Percentiles rank a stretch among this genome's conserved stretches.
phyloP scores from a whole-genome alignment of 345 rosid genomes.

The Luvunga scandens region DNA sequence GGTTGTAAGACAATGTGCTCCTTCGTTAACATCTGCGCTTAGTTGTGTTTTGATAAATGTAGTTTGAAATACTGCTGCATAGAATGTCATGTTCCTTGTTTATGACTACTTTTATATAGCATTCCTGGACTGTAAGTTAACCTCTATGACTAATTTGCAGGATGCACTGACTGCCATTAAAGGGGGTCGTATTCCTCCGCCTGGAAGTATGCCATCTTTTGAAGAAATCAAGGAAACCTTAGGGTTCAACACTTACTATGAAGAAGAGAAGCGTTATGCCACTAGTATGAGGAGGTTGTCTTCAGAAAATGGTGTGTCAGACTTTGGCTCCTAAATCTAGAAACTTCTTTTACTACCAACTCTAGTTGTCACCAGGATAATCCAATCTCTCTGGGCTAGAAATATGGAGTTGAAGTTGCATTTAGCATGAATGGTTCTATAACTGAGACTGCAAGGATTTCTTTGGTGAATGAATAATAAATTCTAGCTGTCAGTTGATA shows the following conservation, averaged over 20 bases:
- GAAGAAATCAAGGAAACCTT: slow-evolving; percentile 73
- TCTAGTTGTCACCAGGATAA: neutral
- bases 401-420: neutral
- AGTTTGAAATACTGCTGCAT: neutral
- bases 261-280: slow-evolving; percentile 76
- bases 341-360: neutral
- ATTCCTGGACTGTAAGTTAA: neutral
- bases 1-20: neutral
- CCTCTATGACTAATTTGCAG: slow-evolving; percentile 34
- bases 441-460: neutral
- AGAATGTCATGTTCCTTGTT: neutral
- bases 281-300: slow-evolving; percentile 26
- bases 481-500: neutral
- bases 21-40: neutral
- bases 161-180: slow-evolving; percentile 72
- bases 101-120: neutral
- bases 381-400: neutral
- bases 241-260: slow-evolving; percentile 69
- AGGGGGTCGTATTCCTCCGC: slow-evolving; percentile 88
- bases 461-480: neutral
- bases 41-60: neutral
- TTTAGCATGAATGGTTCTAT: neutral
- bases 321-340: neutral
- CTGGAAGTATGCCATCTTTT: slow-evolving; percentile 87
- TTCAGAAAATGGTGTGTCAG: slow-evolving; percentile 55